Evolutionary conservation across 2,329 filamentous ascomycete species (phyloP).

Genomic region (Mollisiaceae sp.): DNA sequence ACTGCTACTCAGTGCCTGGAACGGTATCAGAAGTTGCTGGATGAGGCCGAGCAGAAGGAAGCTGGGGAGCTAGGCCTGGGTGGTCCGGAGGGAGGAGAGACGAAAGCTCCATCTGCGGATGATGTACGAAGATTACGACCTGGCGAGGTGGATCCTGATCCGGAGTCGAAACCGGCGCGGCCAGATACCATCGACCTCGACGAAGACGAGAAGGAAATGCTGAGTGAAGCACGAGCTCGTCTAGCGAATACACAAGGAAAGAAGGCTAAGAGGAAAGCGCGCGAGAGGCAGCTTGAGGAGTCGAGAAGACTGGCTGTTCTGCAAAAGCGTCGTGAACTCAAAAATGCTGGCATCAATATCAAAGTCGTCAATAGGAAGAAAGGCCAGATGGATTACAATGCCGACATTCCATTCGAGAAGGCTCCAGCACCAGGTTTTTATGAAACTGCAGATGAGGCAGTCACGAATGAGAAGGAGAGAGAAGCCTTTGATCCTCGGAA

Average conservation of each 20-base stretch:
- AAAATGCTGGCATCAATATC: constrained; percentile 97
- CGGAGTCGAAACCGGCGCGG: constrained; percentile 92
- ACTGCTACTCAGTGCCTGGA: constrained; percentile 97
- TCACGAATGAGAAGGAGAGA: constrained; percentile 81
- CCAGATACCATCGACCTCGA: constrained; percentile 98
- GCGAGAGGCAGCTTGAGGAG: constrained; percentile 94
- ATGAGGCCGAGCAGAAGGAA: constrained; percentile 92
- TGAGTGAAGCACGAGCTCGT: constrained; percentile 95
- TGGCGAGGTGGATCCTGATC: constrained; percentile 95
- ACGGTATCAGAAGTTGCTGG: constrained; percentile 93
- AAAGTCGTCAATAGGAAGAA: constrained; percentile 91
- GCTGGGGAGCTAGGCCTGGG: constrained; percentile 79
- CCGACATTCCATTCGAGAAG: constrained; percentile 97
- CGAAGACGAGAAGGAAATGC: constrained; percentile 99
- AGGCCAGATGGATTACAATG: constrained; percentile 99
- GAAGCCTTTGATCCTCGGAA: constrained; percentile 91
- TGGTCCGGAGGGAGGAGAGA: constrained; percentile 86
- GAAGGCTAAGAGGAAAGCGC: constrained; percentile 96
- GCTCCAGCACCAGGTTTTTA: constrained; percentile 88
- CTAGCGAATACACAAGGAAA: constrained; percentile 98
- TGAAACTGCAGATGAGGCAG: constrained; percentile 84
- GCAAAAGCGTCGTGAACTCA: constrained; percentile 94
- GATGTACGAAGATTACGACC: constrained; percentile 88
- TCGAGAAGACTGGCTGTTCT: constrained; percentile 86
- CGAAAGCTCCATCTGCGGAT: constrained; percentile 86